Conservation (phyloP, 1,284 basidiomycete genomes). For the Fomes fomentarius region DNA sequence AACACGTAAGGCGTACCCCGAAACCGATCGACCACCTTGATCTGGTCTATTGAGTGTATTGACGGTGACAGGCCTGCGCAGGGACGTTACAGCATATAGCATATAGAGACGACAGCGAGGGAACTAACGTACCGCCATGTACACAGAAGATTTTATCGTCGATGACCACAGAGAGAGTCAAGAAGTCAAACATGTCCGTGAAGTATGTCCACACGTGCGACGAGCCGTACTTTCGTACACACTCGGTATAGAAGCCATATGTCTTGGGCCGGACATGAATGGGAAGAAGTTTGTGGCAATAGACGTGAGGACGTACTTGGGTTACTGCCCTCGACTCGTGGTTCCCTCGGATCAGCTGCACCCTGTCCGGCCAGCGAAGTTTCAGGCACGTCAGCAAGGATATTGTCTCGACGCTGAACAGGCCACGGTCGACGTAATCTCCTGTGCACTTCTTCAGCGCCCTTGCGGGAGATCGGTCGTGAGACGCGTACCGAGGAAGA, state of each 20-base stretch:
- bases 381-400: constrained; percentile 97
- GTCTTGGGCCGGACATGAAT: constrained; percentile 58
- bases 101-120: constrained; percentile 2
- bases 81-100: constrained; percentile 11
- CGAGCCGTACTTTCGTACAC: constrained; percentile 95
- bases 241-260: constrained; percentile 99
- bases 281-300: constrained; percentile 22
- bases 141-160: constrained; percentile 99
- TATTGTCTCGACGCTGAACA: constrained; percentile 99
- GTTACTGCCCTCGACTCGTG: constrained; percentile 99
- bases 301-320: constrained; percentile 61
- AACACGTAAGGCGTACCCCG: constrained; percentile 64
- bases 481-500: constrained; percentile 82
- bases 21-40: constrained; percentile 99
- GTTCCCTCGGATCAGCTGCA: constrained; percentile 97
- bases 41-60: constrained; percentile 99
- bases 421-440: constrained; percentile 96
- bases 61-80: constrained; percentile 89
- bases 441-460: constrained; percentile 42
- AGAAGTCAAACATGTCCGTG: constrained; percentile 99
- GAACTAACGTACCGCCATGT: constrained; percentile 80
- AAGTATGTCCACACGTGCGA: constrained; percentile 99
- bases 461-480: constrained; percentile 11
- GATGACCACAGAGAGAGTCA: constrained; percentile 97
- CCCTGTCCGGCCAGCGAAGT: constrained; percentile 94